These are phyloP conservation scores for Paraleonurus japonicus DNA, from an alignment of 257 asterid species.

Conservation along the genomic window DNA sequence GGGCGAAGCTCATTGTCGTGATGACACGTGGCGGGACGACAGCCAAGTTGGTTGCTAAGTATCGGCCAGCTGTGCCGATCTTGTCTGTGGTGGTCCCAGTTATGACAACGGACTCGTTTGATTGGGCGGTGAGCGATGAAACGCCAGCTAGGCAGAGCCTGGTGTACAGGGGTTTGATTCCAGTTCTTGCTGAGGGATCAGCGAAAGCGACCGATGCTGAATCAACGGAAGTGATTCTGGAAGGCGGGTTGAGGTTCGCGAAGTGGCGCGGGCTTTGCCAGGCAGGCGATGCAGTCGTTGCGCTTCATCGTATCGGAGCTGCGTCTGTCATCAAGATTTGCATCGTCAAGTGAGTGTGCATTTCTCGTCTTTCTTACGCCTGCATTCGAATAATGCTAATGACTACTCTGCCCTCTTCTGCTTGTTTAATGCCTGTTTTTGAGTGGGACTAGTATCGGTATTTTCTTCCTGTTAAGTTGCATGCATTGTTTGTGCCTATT, in stretches of 20 bases:
- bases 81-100: constrained; percentile 81
- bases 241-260: constrained; percentile 58
- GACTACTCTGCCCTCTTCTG: no score
- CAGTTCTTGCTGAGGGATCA: constrained; percentile 79
- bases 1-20: constrained; percentile 73
- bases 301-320: constrained; percentile 72
- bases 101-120: constrained; percentile 63
- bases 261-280: constrained; percentile 56
- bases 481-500: no score
- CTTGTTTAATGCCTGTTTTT: no score
- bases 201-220: constrained; percentile 77
- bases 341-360: constrained; percentile 42
- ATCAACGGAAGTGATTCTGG: constrained; percentile 70
- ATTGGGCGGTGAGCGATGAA: constrained; percentile 78
- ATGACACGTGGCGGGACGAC: constrained; percentile 86
- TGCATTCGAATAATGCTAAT: no score
- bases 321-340: constrained; percentile 81
- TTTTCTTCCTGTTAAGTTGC: no score
- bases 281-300: constrained; percentile 76
- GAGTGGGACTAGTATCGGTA: no score
- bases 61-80: constrained; percentile 80
- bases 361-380: neutral
- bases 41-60: constrained; percentile 85
- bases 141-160: constrained; percentile 83
- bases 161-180: constrained; percentile 74